Conservation (phyloP, 345 rosid genomes). For the Melaleuca alternifolia region DNA sequence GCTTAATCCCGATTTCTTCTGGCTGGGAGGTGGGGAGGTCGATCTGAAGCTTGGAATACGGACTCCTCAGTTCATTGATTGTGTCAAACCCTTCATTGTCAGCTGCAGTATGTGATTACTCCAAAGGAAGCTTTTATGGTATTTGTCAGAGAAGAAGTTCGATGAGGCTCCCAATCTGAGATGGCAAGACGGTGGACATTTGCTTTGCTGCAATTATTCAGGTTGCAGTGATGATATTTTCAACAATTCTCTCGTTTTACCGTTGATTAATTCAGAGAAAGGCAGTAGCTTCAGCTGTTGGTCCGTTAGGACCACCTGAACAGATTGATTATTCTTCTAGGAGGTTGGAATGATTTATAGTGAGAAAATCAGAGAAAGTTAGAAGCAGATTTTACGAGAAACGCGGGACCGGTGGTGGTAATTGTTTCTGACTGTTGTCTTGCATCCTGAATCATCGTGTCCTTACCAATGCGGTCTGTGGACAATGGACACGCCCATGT, state of each 20-base stretch:
- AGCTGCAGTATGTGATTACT: constrained; percentile 36
- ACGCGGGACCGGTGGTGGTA: not conserved
- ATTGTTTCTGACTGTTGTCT: not conserved
- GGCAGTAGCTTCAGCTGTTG: not conserved
- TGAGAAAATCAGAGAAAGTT: not conserved
- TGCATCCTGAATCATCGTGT: not conserved
- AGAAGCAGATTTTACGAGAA: not conserved
- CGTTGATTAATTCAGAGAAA: not conserved
- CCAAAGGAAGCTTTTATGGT: not conserved
- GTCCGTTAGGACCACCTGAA: not conserved
- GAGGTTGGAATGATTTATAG: not conserved
- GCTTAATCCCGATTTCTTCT: constrained; percentile 72
- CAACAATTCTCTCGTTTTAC: not conserved
- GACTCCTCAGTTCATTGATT: constrained; percentile 58
- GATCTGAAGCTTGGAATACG: constrained; percentile 85
- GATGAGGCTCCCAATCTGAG: not conserved
- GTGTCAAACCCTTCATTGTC: constrained; percentile 65
- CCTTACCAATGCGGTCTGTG: not conserved
- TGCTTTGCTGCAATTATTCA: not conserved
- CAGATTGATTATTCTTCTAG: not conserved
- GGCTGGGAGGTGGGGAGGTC: constrained; percentile 91
- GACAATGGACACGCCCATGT: not conserved
- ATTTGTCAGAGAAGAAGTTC: not conserved
- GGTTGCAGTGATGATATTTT: not conserved
- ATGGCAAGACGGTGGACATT: not conserved